phyloP scores from a whole-genome alignment of 2,329 filamentous ascomycete species.

The Ceratocystis smalleyi region DNA sequence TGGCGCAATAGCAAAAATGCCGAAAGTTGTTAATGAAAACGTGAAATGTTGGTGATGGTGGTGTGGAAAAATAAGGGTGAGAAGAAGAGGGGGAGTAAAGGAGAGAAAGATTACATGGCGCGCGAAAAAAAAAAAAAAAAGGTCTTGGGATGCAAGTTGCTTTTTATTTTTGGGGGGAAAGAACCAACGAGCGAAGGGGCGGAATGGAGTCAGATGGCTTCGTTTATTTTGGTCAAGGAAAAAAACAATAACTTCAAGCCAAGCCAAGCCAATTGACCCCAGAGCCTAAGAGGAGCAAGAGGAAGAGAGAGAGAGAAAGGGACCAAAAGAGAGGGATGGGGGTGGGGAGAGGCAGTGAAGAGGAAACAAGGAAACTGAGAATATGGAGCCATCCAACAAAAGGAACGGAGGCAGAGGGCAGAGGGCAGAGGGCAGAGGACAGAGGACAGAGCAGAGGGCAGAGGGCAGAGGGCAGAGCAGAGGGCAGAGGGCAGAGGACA shows the following conservation, averaged over 20 bases:
- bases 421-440: no score
- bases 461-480: background rate
- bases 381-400: no score
- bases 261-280: background rate
- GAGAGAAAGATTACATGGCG: constrained; percentile 1
- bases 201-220: constrained; percentile 18
- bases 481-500: background rate
- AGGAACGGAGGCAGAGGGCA: no score
- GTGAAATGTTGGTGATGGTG: background rate
- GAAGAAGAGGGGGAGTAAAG: constrained; percentile 11
- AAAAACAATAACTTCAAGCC: background rate
- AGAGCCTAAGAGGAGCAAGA: background rate
- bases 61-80: constrained; percentile 6
- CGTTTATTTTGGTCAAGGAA: constrained; percentile 4
- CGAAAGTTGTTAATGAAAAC: background rate
- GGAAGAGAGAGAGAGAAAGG: background rate
- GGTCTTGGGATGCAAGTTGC: constrained; percentile 12
- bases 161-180: constrained; percentile 9
- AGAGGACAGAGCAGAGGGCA: background rate
- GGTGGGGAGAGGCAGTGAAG: background rate
- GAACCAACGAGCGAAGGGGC: constrained; percentile 17
- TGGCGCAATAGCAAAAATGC: constrained; percentile 13
- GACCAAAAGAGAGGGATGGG: background rate
- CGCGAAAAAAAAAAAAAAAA: constrained; percentile 6
- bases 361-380: background rate